Percentiles rank a stretch among this genome's conserved stretches.
Evolutionary conservation across 495 filamentous ascomycete species (phyloP).

Genomic region (Penicillium goetzii): DNA sequence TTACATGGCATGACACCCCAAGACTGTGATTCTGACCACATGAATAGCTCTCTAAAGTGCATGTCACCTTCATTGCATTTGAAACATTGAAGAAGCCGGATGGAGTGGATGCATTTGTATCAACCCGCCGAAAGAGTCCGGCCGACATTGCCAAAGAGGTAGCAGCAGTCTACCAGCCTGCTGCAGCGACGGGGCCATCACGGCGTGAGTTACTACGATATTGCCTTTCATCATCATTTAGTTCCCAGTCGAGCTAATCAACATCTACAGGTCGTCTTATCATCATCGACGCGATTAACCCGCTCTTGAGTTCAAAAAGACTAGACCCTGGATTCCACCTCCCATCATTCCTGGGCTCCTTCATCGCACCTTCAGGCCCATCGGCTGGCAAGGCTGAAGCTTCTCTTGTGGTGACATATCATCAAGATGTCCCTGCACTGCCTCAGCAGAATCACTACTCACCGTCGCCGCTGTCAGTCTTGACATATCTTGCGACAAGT

Average conservation of each 20-base stretch:
- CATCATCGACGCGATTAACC: conserved; percentile 51
- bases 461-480: conserved; percentile 63
- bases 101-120: conserved; percentile 65
- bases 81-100: conserved; percentile 63
- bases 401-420: conserved; percentile 50
- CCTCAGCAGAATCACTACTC: conserved; percentile 62
- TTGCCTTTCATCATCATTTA: neutral
- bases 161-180: conserved; percentile 32
- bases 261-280: conserved; percentile 43
- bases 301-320: conserved; percentile 37
- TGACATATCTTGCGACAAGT: conserved; percentile 70
- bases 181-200: conserved; percentile 32
- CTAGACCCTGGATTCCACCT: conserved; percentile 40
- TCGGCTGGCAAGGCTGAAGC: conserved; percentile 38
- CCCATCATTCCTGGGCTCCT: conserved; percentile 44
- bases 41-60: conserved; percentile 55
- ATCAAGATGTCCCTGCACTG: conserved; percentile 53
- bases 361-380: conserved; percentile 34
- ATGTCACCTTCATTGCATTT: conserved; percentile 78
- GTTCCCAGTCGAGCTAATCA: conserved; percentile 1
- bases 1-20: conserved; percentile 4
- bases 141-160: conserved; percentile 62
- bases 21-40: conserved; percentile 11
- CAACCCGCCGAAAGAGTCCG: conserved; percentile 60
- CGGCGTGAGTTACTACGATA: conserved; percentile 34